phyloP scores from a whole-genome alignment of 129 eudicot species.

The Erigeron canadensis region DNA sequence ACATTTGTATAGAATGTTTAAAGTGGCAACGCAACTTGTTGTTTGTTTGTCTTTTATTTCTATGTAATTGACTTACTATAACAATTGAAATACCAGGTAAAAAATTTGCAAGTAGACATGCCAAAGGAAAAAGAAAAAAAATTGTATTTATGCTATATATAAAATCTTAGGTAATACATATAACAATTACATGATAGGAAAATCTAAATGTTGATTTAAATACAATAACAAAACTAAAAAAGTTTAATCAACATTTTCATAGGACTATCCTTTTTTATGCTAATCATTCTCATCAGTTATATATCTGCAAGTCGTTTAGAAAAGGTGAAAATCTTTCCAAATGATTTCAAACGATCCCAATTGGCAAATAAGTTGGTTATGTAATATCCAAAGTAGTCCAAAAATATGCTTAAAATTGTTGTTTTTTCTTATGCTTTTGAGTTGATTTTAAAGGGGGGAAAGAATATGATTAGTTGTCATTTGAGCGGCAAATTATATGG shows the following conservation, averaged over 20 bases:
- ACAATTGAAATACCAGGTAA: too few species aligned
- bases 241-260: too few species aligned
- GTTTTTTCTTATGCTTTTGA: not conserved
- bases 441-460: not conserved
- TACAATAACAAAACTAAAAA: not conserved
- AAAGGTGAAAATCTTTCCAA: constrained; percentile 15
- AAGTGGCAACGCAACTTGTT: too few species aligned
- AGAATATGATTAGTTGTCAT: not conserved
- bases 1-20: too few species aligned
- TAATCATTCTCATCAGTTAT: not conserved
- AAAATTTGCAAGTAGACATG: too few species aligned
- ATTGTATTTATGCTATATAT: too few species aligned
- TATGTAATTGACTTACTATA: too few species aligned
- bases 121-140: too few species aligned
- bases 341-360: constrained; percentile 1
- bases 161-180: too few species aligned
- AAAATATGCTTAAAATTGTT: not conserved
- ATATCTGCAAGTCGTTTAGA: not conserved
- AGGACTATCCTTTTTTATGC: not conserved
- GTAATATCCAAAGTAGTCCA: not conserved
- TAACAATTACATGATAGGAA: not conserved
- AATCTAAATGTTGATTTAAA: not conserved
- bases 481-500: not conserved
- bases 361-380: not conserved
- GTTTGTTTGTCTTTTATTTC: too few species aligned